Evolutionary conservation across 768 basidiomycete species (phyloP).

Genomic region (Tricholoma saponaceum): DNA sequence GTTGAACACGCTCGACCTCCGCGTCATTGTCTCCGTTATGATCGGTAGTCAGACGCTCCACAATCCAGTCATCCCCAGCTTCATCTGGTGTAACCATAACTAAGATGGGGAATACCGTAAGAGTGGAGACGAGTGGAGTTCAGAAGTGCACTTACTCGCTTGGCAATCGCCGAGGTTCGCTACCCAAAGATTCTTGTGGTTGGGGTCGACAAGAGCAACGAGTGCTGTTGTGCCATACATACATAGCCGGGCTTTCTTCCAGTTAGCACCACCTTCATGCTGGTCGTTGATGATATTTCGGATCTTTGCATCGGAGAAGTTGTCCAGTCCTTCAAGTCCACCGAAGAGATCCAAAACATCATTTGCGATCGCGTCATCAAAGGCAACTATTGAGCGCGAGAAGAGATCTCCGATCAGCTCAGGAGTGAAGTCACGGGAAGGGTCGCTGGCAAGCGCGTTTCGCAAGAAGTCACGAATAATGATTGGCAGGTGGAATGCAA

Average conservation of each 20-base stretch:
- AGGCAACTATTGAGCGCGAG: conserved; percentile 52
- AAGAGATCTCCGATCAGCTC: conserved; percentile 53
- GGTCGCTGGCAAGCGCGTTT: conserved; percentile 35
- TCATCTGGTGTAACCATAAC: conserved; percentile 50
- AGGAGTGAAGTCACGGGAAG: conserved; percentile 37
- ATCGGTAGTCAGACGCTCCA: conserved; percentile 55
- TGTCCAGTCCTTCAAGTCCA: conserved; percentile 44
- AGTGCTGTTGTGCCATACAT: conserved; percentile 81
- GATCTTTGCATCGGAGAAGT: conserved; percentile 54
- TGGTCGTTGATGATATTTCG: conserved; percentile 63
- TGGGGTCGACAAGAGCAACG: conserved; percentile 68
- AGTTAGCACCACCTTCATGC: conserved; percentile 51
- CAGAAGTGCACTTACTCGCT: conserved; percentile 48
- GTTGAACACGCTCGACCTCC: conserved; percentile 60
- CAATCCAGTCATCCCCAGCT: conserved; percentile 48
- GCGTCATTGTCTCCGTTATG: conserved; percentile 69
- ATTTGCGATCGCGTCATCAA: conserved; percentile 64
- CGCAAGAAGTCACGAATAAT: conserved; percentile 58
- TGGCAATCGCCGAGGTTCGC: conserved; percentile 82
- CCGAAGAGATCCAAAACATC: conserved; percentile 64
- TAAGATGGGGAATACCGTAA: conserved; percentile 17
- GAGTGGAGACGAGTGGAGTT: conserved; percentile 2
- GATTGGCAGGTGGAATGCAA: conserved; percentile 63
- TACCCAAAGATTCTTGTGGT: conserved; percentile 67
- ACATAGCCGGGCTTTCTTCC: conserved; percentile 62